Evolutionary conservation across 208 protist species (phyloP).

Genomic region (Leishmania turanica): DNA sequence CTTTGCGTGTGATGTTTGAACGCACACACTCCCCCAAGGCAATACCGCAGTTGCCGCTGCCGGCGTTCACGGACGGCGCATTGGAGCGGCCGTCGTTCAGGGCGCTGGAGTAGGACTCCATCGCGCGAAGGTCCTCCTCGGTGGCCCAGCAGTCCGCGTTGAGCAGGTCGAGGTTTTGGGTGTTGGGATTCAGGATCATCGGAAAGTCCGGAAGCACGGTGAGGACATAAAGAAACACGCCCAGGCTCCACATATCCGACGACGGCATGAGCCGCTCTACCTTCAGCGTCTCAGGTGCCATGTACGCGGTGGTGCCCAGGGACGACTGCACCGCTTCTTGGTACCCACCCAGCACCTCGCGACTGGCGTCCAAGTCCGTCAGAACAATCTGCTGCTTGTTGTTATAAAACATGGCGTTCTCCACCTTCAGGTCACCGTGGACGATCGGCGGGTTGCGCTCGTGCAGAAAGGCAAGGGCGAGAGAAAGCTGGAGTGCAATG

Average conservation of each 20-base stretch:
- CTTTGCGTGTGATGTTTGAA: slow-evolving; percentile 36
- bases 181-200: slow-evolving; percentile 65
- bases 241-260: slow-evolving; percentile 84
- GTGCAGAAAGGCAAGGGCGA: slow-evolving; percentile 67
- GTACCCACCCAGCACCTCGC: slow-evolving; percentile 42
- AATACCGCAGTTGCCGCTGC: slow-evolving; percentile 19
- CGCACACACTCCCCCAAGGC: slow-evolving; percentile 52
- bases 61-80: background rate
- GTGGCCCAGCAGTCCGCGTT: slow-evolving; percentile 68
- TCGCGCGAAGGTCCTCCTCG: slow-evolving; percentile 37
- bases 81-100: slow-evolving; percentile 14
- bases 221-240: slow-evolving; percentile 80
- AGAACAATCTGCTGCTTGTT: slow-evolving; percentile 61
- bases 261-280: slow-evolving; percentile 61
- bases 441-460: slow-evolving; percentile 79
- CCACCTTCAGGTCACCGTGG: slow-evolving; percentile 82
- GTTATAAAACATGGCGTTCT: slow-evolving; percentile 79
- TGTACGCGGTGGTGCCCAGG: slow-evolving; percentile 65
- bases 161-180: slow-evolving; percentile 48
- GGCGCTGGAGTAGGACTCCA: slow-evolving; percentile 39
- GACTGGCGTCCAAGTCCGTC: slow-evolving; percentile 74
- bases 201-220: slow-evolving; percentile 77
- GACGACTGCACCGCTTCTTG: slow-evolving; percentile 33
- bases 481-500: slow-evolving; percentile 59
- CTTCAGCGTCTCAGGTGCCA: slow-evolving; percentile 77